Evolutionary conservation across 1,284 basidiomycete species (phyloP).

Genomic region (Puccinia novopanici): DNA sequence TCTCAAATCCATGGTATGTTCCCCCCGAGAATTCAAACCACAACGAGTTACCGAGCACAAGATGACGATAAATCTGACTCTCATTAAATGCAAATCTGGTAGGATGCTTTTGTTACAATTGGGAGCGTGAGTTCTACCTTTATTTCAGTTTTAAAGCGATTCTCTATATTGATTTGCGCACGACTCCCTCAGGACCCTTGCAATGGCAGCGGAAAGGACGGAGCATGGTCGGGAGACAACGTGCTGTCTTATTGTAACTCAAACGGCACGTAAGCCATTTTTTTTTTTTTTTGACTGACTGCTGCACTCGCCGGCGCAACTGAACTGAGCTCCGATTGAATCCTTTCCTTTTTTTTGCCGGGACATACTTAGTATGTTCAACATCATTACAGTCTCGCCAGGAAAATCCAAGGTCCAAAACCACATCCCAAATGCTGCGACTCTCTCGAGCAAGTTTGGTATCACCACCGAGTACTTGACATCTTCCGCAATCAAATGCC

Average conservation of each 20-base stretch:
- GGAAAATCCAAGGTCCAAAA: conserved; percentile 42
- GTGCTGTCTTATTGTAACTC: conserved; percentile 38
- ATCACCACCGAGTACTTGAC: conserved; percentile 48
- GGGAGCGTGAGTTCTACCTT: conserved; percentile 35
- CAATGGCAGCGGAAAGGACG: conserved; percentile 27
- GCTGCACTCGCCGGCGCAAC: not conserved
- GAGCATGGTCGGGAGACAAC: conserved; percentile 34
- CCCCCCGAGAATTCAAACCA: not conserved
- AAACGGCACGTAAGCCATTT: conserved; percentile 43
- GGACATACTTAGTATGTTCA: conserved; percentile 40
- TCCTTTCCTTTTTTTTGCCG: not conserved
- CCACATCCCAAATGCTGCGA: conserved; percentile 36
- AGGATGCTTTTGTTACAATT: conserved; percentile 47
- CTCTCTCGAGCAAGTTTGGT: conserved; percentile 31
- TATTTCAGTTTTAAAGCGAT: not conserved
- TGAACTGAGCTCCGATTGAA: no score
- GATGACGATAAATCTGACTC: not conserved
- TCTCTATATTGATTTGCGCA: not conserved
- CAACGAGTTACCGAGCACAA: no score
- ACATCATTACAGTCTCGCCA: conserved; percentile 32
- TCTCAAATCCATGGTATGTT: conserved; percentile 39
- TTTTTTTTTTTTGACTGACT: not conserved
- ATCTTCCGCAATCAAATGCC: conserved; percentile 25
- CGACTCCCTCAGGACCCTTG: conserved; percentile 33
- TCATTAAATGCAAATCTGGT: not conserved